Evolutionary conservation across 2,329 filamentous ascomycete species (phyloP).

Genomic region (Fusarium sp.): DNA sequence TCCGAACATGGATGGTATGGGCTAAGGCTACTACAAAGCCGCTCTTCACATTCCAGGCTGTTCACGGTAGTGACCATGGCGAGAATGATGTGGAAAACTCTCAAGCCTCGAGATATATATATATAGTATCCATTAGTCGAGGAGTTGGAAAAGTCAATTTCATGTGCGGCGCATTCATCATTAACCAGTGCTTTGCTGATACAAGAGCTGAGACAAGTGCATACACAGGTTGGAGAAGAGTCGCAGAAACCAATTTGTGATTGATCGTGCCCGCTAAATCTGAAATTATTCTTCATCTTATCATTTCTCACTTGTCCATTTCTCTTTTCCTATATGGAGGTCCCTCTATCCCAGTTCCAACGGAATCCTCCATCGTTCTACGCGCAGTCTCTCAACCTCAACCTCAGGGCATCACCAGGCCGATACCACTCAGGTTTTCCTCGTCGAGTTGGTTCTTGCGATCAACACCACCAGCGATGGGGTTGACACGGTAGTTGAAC

Average conservation of each 20-base stretch:
- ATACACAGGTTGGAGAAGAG: neutral
- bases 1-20: conserved; percentile 14
- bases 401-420: conserved; percentile 77
- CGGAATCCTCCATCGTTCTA: neutral
- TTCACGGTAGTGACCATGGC: neutral
- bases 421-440: conserved; percentile 84
- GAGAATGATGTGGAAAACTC: neutral
- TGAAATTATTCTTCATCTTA: conserved; percentile 12
- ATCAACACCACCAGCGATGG: conserved; percentile 88
- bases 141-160: neutral
- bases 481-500: conserved; percentile 93
- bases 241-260: conserved; percentile 2
- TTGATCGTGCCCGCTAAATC: conserved; percentile 12
- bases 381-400: neutral
- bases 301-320: conserved; percentile 20
- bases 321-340: conserved; percentile 4
- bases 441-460: conserved; percentile 81
- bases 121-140: neutral
- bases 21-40: neutral
- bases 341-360: conserved; percentile 10
- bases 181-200: neutral
- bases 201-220: neutral
- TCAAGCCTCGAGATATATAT: neutral
- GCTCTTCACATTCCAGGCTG: conserved; percentile 17
- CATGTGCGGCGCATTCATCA: neutral